Percentiles rank a stretch among this genome's conserved stretches.
Conservation (phyloP, 176 grass and related monocot genomes). For the Bolboschoenus planiculmis region DNA sequence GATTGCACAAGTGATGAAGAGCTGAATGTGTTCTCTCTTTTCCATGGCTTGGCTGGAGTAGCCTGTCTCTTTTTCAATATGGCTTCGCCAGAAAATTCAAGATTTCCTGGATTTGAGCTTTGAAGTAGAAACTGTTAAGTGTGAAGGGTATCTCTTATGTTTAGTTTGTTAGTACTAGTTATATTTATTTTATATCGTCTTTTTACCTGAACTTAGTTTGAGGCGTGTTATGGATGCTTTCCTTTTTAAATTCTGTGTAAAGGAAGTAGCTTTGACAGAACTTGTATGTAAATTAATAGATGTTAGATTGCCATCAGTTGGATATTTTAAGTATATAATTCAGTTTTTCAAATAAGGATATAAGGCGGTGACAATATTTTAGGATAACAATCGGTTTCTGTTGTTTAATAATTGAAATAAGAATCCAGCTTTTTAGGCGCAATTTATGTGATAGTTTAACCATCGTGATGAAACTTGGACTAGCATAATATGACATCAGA, state of each 20-base stretch:
- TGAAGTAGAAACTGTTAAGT: constrained; percentile 8
- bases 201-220: not conserved
- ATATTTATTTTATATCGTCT: not conserved
- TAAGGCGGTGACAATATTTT: too few relatives aligned
- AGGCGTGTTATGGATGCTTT: not conserved
- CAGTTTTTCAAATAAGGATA: not conserved
- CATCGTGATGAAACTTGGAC: not conserved
- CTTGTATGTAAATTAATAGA: not conserved
- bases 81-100: constrained; percentile 24
- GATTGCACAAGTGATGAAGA: constrained; percentile 27
- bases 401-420: not conserved
- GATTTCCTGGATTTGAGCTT: constrained; percentile 41
- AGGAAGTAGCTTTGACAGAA: not conserved
- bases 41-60: constrained; percentile 34
- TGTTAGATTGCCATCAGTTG: not conserved
- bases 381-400: not conserved
- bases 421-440: not conserved
- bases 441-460: not conserved
- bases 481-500: too few relatives aligned
- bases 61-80: constrained; percentile 39
- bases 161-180: not conserved
- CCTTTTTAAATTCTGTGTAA: not conserved
- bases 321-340: not conserved
- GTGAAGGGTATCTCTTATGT: not conserved
- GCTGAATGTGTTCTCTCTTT: constrained; percentile 21